Evolutionary conservation across 1,284 basidiomycete species (phyloP).

Genomic region (Sporisorium iseilematis-ciliati): DNA sequence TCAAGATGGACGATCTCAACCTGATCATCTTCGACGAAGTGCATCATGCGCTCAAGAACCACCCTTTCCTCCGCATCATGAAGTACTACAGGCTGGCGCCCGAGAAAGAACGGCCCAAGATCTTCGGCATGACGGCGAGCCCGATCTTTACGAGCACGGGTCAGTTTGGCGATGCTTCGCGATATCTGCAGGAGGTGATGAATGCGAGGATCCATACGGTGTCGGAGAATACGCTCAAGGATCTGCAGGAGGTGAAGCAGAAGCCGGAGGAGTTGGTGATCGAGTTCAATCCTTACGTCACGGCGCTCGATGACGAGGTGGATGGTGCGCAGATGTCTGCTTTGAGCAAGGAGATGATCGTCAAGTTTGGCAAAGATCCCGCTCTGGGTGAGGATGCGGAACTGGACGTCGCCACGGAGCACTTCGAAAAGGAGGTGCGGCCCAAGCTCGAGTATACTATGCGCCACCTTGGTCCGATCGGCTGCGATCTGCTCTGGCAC

Average conservation of each 20-base stretch:
- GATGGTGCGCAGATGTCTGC: slow-evolving; percentile 9
- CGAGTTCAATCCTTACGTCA: slow-evolving; percentile 43
- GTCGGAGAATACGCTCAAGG: slow-evolving; percentile 17
- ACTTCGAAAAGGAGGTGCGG: slow-evolving; percentile 35
- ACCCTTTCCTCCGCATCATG: slow-evolving; percentile 58
- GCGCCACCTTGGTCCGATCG: slow-evolving; percentile 41
- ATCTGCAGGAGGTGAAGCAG: slow-evolving; percentile 38
- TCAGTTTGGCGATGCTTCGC: slow-evolving; percentile 27
- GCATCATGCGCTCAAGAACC: slow-evolving; percentile 52
- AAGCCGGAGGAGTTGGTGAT: slow-evolving; percentile 51
- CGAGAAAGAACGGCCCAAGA: slow-evolving; percentile 39
- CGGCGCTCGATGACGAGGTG: slow-evolving; percentile 16
- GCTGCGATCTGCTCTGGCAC: slow-evolving; percentile 56
- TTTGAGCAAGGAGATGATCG: slow-evolving; percentile 24
- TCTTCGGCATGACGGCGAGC: slow-evolving; percentile 63
- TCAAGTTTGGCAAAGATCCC: slow-evolving; percentile 6
- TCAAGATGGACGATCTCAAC: slow-evolving; percentile 54
- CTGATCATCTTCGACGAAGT: slow-evolving; percentile 60
- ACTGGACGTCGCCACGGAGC: slow-evolving; percentile 14
- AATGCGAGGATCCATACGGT: slow-evolving; percentile 55
- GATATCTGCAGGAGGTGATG: slow-evolving; percentile 43
- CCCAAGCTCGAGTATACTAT: slow-evolving; percentile 47
- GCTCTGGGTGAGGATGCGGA: slow-evolving; percentile 10
- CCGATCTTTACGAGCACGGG: slow-evolving; percentile 39
- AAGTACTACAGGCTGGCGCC: slow-evolving; percentile 43